phyloP scores from a whole-genome alignment of 169 alveolate species.

The Eimeria acervulina region DNA sequence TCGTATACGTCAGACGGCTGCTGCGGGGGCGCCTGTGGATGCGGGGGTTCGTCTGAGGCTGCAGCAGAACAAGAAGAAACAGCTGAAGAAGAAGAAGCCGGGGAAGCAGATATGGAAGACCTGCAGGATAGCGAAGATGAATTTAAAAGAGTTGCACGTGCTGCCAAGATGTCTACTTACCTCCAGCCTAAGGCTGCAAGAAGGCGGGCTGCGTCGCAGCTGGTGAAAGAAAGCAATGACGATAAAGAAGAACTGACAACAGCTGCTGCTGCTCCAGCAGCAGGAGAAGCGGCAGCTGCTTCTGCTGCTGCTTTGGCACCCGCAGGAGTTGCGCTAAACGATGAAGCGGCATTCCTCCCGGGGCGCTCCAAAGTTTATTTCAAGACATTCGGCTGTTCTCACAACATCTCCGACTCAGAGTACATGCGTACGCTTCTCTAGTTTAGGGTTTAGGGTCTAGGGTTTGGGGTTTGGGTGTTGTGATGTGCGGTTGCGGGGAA shows the following conservation, averaged over 20 bases:
- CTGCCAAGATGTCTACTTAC: not conserved
- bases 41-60: not conserved
- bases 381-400: constrained; percentile 99
- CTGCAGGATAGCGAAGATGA: constrained; percentile 66
- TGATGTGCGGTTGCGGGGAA: not conserved
- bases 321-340: not conserved
- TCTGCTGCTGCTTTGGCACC: not conserved
- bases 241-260: not conserved
- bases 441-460: constrained; percentile 16
- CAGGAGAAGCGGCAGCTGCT: not conserved
- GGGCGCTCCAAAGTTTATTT: constrained; percentile 95
- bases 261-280: not conserved
- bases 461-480: constrained; percentile 21
- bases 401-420: constrained; percentile 98
- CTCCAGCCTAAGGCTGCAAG: constrained; percentile 58
- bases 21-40: constrained; percentile 55
- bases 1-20: not conserved
- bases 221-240: not conserved
- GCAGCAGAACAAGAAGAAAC: not conserved
- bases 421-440: constrained; percentile 87
- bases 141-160: constrained; percentile 20
- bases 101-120: constrained; percentile 68
- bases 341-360: constrained; percentile 30
- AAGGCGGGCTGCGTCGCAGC: not conserved
- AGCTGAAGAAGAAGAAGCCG: constrained; percentile 5